Evolutionary conservation across 352 stramenopile genomes (phyloP).

Genomic region (Phytophthora ramorum): DNA sequence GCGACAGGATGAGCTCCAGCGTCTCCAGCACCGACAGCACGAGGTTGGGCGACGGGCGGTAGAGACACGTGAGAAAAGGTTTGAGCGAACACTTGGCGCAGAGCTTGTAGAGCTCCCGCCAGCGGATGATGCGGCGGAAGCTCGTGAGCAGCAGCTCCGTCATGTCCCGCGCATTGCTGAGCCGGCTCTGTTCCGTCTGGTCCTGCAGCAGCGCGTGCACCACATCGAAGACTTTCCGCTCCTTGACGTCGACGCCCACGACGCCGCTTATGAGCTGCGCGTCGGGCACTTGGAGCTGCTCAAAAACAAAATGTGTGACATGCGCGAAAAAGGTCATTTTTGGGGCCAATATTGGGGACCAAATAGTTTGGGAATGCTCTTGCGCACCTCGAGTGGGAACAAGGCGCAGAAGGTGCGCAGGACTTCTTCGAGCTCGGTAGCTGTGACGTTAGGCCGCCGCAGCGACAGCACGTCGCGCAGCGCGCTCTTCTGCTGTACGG

Average conservation of each 20-base stretch:
- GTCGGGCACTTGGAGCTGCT: slow-evolving; percentile 35
- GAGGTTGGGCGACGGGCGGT: slow-evolving; percentile 62
- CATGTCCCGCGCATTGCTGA: slow-evolving; percentile 62
- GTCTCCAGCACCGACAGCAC: slow-evolving; percentile 70
- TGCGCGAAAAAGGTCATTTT: slow-evolving; percentile 3
- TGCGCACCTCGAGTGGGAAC: slow-evolving; percentile 70
- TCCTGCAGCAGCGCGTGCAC: slow-evolving; percentile 76
- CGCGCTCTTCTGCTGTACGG: slow-evolving; percentile 80
- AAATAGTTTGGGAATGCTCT: neutral
- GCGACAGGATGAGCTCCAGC: slow-evolving; percentile 63
- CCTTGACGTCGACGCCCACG: slow-evolving; percentile 70
- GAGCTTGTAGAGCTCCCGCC: slow-evolving; percentile 82
- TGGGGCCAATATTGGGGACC: neutral
- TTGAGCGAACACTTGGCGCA: slow-evolving; percentile 87
- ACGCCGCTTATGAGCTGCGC: slow-evolving; percentile 29
- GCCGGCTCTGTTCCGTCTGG: slow-evolving; percentile 64
- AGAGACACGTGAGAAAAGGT: slow-evolving; percentile 72
- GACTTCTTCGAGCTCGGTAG: slow-evolving; percentile 57
- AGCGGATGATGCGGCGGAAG: slow-evolving; percentile 81
- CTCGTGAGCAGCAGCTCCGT: slow-evolving; percentile 70
- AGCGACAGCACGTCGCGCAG: slow-evolving; percentile 77
- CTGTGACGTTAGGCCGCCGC: slow-evolving; percentile 53
- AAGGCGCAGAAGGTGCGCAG: slow-evolving; percentile 79
- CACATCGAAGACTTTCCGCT: slow-evolving; percentile 77
- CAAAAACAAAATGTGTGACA: slow-evolving; percentile 17